Percentiles rank a stretch among this genome's conserved stretches.
Conservation (phyloP, 768 basidiomycete genomes). For the Rhodosporidiobolus odoratus region DNA sequence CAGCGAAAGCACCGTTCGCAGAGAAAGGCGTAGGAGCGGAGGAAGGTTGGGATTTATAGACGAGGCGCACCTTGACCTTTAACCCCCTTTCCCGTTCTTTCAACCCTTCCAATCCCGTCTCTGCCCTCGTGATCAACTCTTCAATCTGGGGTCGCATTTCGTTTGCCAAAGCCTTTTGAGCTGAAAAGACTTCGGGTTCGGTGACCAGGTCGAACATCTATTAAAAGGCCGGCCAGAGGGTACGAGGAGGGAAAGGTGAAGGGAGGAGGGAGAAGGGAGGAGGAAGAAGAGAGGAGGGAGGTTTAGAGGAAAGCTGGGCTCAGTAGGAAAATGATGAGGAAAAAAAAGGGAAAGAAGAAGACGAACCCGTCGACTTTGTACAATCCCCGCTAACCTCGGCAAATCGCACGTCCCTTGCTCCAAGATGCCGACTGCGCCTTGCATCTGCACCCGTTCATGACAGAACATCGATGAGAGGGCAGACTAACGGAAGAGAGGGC, state of each 20-base stretch:
- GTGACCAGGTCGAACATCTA: constrained; percentile 31
- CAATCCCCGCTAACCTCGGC: constrained; percentile 8
- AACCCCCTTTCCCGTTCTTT: constrained; percentile 15
- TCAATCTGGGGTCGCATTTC: constrained; percentile 34
- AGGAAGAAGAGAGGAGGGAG: too few species aligned
- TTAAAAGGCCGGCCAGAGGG: background rate
- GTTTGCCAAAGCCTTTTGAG: constrained; percentile 11
- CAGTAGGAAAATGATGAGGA: too few species aligned
- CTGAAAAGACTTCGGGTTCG: constrained; percentile 9
- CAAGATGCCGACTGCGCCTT: constrained; percentile 9
- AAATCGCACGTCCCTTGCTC: constrained; percentile 24
- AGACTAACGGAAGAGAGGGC: too few species aligned
- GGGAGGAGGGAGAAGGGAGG: background rate
- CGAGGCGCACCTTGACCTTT: constrained; percentile 9
- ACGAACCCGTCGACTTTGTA: constrained; percentile 24
- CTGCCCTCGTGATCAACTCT: constrained; percentile 16
- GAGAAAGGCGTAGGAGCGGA: background rate
- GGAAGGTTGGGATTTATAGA: background rate
- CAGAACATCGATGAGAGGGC: background rate
- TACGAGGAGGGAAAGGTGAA: background rate
- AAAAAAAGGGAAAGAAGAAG: background rate
- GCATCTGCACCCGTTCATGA: background rate
- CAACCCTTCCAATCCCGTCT: constrained; percentile 17
- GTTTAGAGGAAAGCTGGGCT: too few species aligned
- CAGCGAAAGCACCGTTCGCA: background rate